Evolutionary conservation across 768 basidiomycete species (phyloP).

Genomic region (Phanerochaete carnosa): DNA sequence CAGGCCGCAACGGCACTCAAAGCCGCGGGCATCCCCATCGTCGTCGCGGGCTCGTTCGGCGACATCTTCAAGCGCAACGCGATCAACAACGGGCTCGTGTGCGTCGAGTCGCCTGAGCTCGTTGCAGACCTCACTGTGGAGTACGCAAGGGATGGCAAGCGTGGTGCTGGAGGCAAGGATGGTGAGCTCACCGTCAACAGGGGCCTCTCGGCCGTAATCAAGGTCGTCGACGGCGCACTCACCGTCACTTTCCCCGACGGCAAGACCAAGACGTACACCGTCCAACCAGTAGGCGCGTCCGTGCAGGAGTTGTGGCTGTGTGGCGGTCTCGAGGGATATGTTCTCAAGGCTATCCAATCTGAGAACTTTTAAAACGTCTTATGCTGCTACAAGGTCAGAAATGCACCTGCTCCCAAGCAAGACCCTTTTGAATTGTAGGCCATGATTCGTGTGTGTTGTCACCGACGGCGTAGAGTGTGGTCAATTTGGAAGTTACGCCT

Average conservation of each 20-base stretch:
- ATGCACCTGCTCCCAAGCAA: too few species aligned
- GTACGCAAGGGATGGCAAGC: constrained; percentile 69
- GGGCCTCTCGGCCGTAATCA: constrained; percentile 58
- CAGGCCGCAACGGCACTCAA: constrained; percentile 98
- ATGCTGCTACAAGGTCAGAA: neutral
- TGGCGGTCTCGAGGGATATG: constrained; percentile 90
- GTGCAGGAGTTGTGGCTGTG: constrained; percentile 98
- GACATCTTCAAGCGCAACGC: constrained; percentile 99
- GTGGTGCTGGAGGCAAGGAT: constrained; percentile 74
- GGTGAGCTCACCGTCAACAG: constrained; percentile 85
- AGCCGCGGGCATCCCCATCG: constrained; percentile 87
- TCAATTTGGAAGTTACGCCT: too few species aligned
- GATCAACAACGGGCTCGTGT: constrained; percentile 97
- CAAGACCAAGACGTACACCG: constrained; percentile 50
- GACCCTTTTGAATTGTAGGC: too few species aligned
- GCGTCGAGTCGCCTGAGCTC: constrained; percentile 88
- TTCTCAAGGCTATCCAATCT: constrained; percentile 64
- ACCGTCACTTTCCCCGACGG: constrained; percentile 32
- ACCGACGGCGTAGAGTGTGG: too few species aligned
- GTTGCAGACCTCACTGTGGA: constrained; percentile 76
- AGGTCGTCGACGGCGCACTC: constrained; percentile 47
- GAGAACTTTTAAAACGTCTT: constrained; percentile 13
- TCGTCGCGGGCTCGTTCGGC: constrained; percentile 97
- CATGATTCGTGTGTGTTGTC: too few species aligned
- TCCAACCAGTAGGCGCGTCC: constrained; percentile 83